These are phyloP conservation scores for Pseudogymnoascus sp. DNA, from an alignment of 2,329 filamentous ascomycete species.

Conservation along the genomic window DNA sequence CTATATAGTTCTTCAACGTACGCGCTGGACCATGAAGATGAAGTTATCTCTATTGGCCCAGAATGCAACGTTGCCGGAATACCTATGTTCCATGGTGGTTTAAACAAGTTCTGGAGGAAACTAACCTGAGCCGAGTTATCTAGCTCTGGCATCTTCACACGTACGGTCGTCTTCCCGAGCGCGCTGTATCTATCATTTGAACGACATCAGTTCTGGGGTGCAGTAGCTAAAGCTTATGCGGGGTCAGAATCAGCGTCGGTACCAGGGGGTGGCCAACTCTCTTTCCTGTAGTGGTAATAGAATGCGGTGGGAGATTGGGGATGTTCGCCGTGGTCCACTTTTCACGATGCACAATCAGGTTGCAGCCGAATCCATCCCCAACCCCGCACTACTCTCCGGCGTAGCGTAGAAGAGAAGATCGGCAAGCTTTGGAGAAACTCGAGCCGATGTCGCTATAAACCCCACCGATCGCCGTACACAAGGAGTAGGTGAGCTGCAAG, in stretches of 20 bases:
- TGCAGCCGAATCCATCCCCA: neutral
- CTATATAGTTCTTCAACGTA: neutral
- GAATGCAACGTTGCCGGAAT: neutral
- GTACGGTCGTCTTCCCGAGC: neutral
- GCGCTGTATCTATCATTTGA: neutral
- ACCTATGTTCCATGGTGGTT: neutral
- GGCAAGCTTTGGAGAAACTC: neutral
- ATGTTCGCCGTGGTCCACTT: neutral
- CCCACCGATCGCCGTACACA: neutral
- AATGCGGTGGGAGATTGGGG: neutral
- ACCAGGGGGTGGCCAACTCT: neutral
- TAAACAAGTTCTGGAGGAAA: neutral
- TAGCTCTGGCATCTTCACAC: neutral
- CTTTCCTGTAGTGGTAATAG: neutral
- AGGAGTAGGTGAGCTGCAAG: neutral
- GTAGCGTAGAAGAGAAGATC: neutral
- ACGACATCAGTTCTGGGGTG: neutral
- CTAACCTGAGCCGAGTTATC: neutral
- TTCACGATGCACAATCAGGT: neutral
- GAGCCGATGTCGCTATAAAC: constrained; percentile 3
- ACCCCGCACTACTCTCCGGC: neutral
- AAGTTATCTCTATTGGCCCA: neutral
- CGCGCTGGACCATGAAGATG: neutral
- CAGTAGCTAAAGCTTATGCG: neutral
- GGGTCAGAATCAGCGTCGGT: neutral